phyloP scores from a whole-genome alignment of 179 eudicot species.

The Sideroxylon spinosum region DNA sequence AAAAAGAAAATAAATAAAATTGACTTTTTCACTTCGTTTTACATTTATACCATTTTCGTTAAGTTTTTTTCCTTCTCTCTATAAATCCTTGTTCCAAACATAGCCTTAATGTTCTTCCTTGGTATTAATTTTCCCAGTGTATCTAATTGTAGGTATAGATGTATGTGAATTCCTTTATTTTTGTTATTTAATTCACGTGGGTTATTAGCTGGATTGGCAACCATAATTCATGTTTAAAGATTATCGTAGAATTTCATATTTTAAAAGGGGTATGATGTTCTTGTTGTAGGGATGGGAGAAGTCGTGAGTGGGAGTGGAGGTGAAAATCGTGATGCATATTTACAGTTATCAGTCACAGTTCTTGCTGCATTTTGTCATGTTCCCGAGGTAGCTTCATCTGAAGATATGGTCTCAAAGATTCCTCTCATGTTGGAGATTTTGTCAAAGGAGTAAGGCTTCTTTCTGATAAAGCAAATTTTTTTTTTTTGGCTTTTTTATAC shows the following conservation, averaged over 20 bases:
- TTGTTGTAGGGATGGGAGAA: slow-evolving; percentile 58
- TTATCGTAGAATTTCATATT: background rate
- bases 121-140: background rate
- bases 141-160: background rate
- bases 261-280: background rate
- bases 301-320: slow-evolving; percentile 24
- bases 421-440: slow-evolving; percentile 58
- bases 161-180: background rate
- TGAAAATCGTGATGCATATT: slow-evolving; percentile 62
- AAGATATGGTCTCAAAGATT: slow-evolving; percentile 58
- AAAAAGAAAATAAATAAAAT: too few relatives aligned
- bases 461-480: background rate
- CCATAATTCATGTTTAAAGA: background rate
- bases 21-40: too few relatives aligned
- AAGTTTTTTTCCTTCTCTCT: too few relatives aligned
- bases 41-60: too few relatives aligned
- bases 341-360: slow-evolving; percentile 55
- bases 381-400: slow-evolving; percentile 63
- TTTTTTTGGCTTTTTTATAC: background rate
- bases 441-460: slow-evolving; percentile 47
- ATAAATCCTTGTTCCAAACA: too few relatives aligned
- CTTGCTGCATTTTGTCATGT: slow-evolving; percentile 74
- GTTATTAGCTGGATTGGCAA: slow-evolving; percentile 1
- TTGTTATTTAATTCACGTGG: background rate
- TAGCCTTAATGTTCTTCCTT: background rate